Evolutionary conservation across 1,139 yeast genomes (phyloP).

Genomic region (Hyphopichia wangnamkhiaoensis): DNA sequence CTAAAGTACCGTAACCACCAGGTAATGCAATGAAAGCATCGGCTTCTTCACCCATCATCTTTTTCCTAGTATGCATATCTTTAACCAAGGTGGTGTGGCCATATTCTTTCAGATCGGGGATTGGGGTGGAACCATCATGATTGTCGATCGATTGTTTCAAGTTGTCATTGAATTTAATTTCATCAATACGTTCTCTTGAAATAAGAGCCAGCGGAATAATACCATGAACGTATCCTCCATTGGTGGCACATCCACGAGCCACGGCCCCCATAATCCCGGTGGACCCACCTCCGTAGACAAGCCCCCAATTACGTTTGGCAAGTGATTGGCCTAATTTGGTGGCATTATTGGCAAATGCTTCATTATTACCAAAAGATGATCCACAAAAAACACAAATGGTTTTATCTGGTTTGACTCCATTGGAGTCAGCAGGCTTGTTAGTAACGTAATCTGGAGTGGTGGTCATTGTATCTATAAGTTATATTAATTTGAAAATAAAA

Average conservation of each 20-base stretch:
- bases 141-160: conserved; percentile 47
- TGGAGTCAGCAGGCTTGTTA: conserved; percentile 1
- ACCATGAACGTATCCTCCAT: conserved; percentile 80
- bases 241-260: conserved; percentile 68
- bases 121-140: conserved; percentile 64
- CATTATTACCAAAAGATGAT: conserved; percentile 67
- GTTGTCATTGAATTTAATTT: conserved; percentile 47
- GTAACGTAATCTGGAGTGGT: neutral
- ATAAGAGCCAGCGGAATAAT: conserved; percentile 83
- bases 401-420: conserved; percentile 30
- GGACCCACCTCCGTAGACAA: conserved; percentile 92
- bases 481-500: neutral
- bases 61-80: conserved; percentile 90
- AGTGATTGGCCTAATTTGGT: conserved; percentile 57
- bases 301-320: conserved; percentile 65
- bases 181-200: conserved; percentile 63
- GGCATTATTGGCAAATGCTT: conserved; percentile 55
- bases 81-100: conserved; percentile 81
- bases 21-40: conserved; percentile 88
- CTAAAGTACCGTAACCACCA: conserved; percentile 90
- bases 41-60: conserved; percentile 85
- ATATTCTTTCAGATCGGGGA: conserved; percentile 59
- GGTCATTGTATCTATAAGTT: conserved; percentile 3
- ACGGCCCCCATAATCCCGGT: conserved; percentile 85
- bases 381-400: conserved; percentile 86